phyloP scores from a whole-genome alignment of 306 rosid species.

The Malus sieversii region DNA sequence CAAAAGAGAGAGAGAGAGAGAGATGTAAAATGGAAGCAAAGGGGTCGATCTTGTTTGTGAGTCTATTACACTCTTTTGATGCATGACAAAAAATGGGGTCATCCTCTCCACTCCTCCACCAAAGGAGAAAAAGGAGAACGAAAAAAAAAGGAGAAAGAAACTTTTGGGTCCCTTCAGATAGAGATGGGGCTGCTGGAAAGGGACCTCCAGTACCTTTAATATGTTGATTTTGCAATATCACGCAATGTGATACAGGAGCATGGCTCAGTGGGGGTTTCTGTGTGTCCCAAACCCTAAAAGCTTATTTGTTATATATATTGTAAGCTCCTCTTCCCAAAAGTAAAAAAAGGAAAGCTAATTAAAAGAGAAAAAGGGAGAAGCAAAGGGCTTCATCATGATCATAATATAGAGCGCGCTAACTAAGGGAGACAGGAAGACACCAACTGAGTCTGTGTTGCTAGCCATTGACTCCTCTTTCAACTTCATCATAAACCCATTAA shows the following conservation, averaged over 20 bases:
- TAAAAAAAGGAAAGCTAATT: slow-evolving; percentile 13
- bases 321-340: slow-evolving; percentile 15
- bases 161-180: slow-evolving; percentile 39
- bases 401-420: slow-evolving; percentile 17
- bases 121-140: slow-evolving; percentile 13
- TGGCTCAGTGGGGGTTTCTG: slow-evolving; percentile 34
- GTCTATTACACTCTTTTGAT: slow-evolving; percentile 57
- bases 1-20: slow-evolving; percentile 30
- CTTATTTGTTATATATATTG: neutral
- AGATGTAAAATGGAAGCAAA: slow-evolving; percentile 92
- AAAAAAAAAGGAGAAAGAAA: neutral
- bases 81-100: slow-evolving; percentile 54
- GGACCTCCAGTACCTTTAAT: slow-evolving; percentile 27
- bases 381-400: slow-evolving; percentile 39
- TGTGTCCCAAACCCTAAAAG: slow-evolving; percentile 37
- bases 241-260: slow-evolving; percentile 40
- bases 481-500: slow-evolving; percentile 38
- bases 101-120: slow-evolving; percentile 30
- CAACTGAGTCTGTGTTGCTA: slow-evolving; percentile 57
- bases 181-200: slow-evolving; percentile 53
- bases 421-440: slow-evolving; percentile 72
- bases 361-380: slow-evolving; percentile 14
- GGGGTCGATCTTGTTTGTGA: slow-evolving; percentile 45
- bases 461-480: slow-evolving; percentile 55
- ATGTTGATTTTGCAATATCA: slow-evolving; percentile 30